Evolutionary conservation across 345 rosid genomes (phyloP).

Genomic region (Arabidopsis arenosa): DNA sequence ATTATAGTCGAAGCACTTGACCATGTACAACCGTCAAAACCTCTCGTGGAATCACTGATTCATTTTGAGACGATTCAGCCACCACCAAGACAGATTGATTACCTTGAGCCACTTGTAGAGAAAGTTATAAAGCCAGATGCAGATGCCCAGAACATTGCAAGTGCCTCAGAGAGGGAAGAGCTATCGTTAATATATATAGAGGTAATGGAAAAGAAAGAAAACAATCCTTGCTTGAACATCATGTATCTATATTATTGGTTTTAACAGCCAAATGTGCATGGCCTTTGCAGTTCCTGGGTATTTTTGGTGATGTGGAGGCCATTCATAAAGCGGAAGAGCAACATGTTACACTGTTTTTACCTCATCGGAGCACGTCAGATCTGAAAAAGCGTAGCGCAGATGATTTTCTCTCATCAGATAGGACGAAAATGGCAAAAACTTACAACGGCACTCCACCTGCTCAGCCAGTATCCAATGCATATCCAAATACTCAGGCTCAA

Average conservation of each 20-base stretch:
- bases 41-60: conserved; percentile 77
- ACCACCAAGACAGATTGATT: conserved; percentile 70
- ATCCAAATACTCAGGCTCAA: conserved; percentile 75
- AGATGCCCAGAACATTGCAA: conserved; percentile 56
- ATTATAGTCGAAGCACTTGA: conserved; percentile 75
- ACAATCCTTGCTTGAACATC: neutral
- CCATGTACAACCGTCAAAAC: conserved; percentile 76
- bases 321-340: conserved; percentile 79
- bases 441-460: conserved; percentile 61
- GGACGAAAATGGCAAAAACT: conserved; percentile 75
- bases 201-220: conserved; percentile 49
- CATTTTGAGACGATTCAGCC: conserved; percentile 76
- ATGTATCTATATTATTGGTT: conserved; percentile 17
- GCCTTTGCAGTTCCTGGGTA: conserved; percentile 72
- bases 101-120: conserved; percentile 71
- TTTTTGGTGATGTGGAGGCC: conserved; percentile 71
- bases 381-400: conserved; percentile 85
- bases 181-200: conserved; percentile 84
- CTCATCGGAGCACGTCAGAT: conserved; percentile 67
- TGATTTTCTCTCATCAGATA: conserved; percentile 80
- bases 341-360: conserved; percentile 78
- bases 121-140: conserved; percentile 66
- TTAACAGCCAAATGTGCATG: conserved; percentile 22
- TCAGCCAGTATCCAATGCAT: conserved; percentile 69
- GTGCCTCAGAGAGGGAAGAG: conserved; percentile 81